phyloP scores from a whole-genome alignment of 1,284 basidiomycete genomes.

The Fomitopsis pinicola region DNA sequence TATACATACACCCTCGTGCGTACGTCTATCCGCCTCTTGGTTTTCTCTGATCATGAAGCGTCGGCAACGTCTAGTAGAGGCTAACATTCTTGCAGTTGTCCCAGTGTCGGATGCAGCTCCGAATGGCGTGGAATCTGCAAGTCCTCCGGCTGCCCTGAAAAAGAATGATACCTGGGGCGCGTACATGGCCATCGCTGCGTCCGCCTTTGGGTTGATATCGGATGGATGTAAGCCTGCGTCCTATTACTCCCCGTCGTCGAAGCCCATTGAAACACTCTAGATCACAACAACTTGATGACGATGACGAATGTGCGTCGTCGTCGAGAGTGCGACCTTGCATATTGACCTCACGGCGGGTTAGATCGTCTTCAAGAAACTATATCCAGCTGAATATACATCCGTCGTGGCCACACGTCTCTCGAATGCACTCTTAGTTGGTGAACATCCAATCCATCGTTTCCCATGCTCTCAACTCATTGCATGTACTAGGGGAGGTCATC shows the following conservation, averaged over 20 bases:
- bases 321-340: not conserved
- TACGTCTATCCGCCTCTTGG: not conserved
- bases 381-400: slow-evolving; percentile 56
- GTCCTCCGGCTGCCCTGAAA: not conserved
- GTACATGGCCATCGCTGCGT: slow-evolving; percentile 59
- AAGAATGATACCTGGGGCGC: slow-evolving; percentile 44
- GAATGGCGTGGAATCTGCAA: not conserved
- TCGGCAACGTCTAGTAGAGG: not conserved
- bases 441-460: slow-evolving; percentile 4
- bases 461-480: too few species aligned
- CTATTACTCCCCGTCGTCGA: too few species aligned
- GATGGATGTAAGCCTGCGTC: slow-evolving; percentile 53
- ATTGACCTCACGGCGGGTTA: slow-evolving; percentile 17
- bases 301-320: slow-evolving; percentile 49
- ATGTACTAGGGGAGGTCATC: slow-evolving; percentile 48
- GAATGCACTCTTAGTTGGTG: slow-evolving; percentile 71
- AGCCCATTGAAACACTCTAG: slow-evolving; percentile 25
- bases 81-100: not conserved
- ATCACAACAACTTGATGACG: slow-evolving; percentile 69
- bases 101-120: not conserved
- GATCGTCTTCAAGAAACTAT: slow-evolving; percentile 61
- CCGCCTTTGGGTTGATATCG: slow-evolving; percentile 64
- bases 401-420: slow-evolving; percentile 65
- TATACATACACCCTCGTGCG: not conserved
- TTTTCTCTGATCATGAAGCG: not conserved